Evolutionary conservation across 768 basidiomycete species (phyloP).

Genomic region (Lanmaoa rubissima): DNA sequence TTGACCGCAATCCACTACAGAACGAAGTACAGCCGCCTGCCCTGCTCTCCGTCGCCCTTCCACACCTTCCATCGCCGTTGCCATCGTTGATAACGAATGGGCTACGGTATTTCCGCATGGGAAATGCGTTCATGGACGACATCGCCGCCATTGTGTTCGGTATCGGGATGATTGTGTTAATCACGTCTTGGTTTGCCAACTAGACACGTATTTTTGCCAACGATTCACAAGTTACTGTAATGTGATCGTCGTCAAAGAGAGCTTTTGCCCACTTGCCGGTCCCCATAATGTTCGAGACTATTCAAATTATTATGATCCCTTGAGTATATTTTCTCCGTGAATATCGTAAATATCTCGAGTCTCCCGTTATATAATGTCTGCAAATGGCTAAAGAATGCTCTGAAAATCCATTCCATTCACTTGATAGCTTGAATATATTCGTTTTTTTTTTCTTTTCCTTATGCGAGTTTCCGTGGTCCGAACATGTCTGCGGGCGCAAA

Average conservation of each 20-base stretch:
- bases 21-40: slow-evolving; percentile 58
- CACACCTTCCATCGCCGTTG: slow-evolving; percentile 63
- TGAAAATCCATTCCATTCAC: too few relatives aligned
- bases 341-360: too few relatives aligned
- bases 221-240: slow-evolving; percentile 1
- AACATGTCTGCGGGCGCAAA: too few relatives aligned
- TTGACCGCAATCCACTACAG: slow-evolving; percentile 34
- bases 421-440: too few relatives aligned
- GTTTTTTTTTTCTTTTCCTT: too few relatives aligned
- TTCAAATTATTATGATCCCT: too few relatives aligned
- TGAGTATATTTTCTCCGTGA: too few relatives aligned
- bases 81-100: slow-evolving; percentile 60
- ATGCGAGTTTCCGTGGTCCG: too few relatives aligned
- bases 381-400: too few relatives aligned
- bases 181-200: slow-evolving; percentile 46
- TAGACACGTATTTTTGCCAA: slow-evolving; percentile 5
- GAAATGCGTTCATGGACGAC: slow-evolving; percentile 66
- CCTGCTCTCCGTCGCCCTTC: slow-evolving; percentile 57
- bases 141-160: slow-evolving; percentile 69
- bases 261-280: too few relatives aligned
- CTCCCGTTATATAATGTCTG: too few relatives aligned
- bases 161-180: slow-evolving; percentile 60
- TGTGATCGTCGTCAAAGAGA: background rate
- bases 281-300: too few relatives aligned
- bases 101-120: slow-evolving; percentile 69